A percentile compares a stretch with the other conserved stretches of the same genome.
Evolutionary conservation across 305 asterid species (phyloP).

Genomic region (Solanum chacoense): DNA sequence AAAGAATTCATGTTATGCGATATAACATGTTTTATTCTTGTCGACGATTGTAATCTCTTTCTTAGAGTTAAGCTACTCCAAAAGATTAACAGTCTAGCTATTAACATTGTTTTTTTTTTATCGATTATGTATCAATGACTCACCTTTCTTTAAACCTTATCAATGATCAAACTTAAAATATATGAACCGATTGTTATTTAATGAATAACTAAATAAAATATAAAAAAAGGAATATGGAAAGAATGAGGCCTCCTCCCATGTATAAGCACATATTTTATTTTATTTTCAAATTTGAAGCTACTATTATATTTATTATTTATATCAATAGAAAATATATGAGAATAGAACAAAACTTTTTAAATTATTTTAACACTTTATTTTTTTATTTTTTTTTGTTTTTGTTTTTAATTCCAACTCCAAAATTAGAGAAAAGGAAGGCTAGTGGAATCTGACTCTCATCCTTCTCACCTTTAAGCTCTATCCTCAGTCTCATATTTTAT

Average conservation of each 20-base stretch:
- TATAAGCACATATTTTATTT: neutral
- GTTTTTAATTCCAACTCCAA: neutral
- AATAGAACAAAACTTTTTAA: neutral
- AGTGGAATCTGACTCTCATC: neutral
- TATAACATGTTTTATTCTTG: neutral
- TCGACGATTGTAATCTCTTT: neutral
- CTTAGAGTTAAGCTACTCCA: neutral
- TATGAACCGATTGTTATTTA: neutral
- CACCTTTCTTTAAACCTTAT: neutral
- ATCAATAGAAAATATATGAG: neutral
- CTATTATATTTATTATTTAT: neutral
- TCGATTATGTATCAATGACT: neutral
- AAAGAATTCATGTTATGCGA: neutral
- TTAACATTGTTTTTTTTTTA: neutral
- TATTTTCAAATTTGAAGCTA: neutral
- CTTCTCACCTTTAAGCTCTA: neutral
- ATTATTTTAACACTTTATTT: neutral
- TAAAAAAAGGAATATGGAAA: neutral
- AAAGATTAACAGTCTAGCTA: neutral
- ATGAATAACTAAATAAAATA: neutral
- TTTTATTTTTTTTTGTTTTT: neutral
- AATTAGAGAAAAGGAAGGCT: neutral
- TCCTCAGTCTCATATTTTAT: conserved; percentile 1
- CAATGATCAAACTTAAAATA: neutral
- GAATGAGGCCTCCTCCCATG: neutral